These are phyloP conservation scores for Limtongozyma cylindracea DNA, from an alignment of 805 yeast species.

Conservation along the genomic window DNA sequence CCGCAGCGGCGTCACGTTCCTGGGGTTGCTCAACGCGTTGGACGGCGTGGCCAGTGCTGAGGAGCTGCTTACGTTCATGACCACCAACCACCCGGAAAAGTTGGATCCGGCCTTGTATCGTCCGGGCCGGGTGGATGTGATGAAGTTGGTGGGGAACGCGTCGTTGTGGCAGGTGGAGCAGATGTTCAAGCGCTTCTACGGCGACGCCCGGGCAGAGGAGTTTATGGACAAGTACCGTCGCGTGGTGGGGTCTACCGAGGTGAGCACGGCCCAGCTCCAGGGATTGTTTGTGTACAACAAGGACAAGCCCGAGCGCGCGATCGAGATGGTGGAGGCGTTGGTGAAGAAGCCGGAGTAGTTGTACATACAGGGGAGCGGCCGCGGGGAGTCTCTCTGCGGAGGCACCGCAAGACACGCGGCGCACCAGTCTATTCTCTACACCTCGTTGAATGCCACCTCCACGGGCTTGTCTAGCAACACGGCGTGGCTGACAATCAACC, in stretches of 20 bases:
- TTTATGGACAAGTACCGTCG: conserved; percentile 20
- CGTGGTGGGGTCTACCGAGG: conserved; percentile 15
- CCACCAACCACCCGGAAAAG: conserved; percentile 90
- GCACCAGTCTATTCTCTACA: neutral
- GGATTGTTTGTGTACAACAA: conserved; percentile 89
- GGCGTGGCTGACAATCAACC: neutral
- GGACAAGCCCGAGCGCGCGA: conserved; percentile 53
- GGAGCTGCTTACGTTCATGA: conserved; percentile 91
- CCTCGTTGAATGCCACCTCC: neutral
- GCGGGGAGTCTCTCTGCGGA: neutral
- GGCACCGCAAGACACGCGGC: neutral
- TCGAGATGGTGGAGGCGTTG: conserved; percentile 30
- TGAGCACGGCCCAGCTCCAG: conserved; percentile 87
- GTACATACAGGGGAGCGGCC: neutral
- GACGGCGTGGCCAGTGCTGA: conserved; percentile 98
- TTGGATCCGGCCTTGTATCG: conserved; percentile 82
- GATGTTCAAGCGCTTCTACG: conserved; percentile 78
- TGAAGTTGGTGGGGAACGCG: conserved; percentile 72
- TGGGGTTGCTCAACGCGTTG: conserved; percentile 78
- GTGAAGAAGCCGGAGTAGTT: conserved; percentile 3
- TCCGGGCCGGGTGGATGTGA: conserved; percentile 85
- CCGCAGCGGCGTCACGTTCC: conserved; percentile 77
- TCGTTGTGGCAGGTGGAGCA: conserved; percentile 47
- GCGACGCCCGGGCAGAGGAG: conserved; percentile 25
- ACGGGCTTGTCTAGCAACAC: neutral